These are phyloP conservation scores for Psidium friedrichsthalianum DNA, from an alignment of 345 rosid genomes.

Conservation along the genomic window DNA sequence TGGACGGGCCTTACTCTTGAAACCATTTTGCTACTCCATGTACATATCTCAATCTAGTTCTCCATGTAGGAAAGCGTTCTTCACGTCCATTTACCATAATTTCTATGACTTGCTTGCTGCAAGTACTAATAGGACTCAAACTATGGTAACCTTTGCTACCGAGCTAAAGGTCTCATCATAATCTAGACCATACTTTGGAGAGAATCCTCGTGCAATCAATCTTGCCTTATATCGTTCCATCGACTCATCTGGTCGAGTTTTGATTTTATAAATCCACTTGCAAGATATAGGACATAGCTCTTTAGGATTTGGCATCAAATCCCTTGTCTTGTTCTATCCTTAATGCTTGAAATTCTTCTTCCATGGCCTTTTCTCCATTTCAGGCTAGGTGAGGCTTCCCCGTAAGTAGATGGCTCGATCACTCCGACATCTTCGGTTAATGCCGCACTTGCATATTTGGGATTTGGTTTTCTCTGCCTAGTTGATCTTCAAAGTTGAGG, in stretches of 20 bases:
- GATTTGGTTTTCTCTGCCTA: neutral
- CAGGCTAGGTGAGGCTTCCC: neutral
- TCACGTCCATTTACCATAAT: neutral
- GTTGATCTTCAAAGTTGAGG: neutral
- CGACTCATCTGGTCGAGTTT: too few species aligned
- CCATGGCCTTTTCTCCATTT: neutral
- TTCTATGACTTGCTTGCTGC: neutral
- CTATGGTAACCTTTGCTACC: neutral
- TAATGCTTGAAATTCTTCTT: neutral
- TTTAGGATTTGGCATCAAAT: neutral
- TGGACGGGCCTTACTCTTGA: neutral
- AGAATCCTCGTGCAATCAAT: neutral
- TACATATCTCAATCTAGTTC: neutral
- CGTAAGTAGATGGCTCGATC: neutral
- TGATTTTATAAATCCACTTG: too few species aligned
- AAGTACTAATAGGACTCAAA: neutral
- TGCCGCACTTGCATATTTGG: neutral
- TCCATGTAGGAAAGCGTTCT: neutral
- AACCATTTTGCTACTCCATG: neutral
- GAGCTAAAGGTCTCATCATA: neutral
- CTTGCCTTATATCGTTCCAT: too few species aligned
- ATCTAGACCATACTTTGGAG: neutral
- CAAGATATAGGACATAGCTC: too few species aligned
- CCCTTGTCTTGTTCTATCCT: neutral
- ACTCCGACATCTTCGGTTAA: neutral